phyloP scores from a whole-genome alignment of 257 asterid genomes.

The Avicennia marina region DNA sequence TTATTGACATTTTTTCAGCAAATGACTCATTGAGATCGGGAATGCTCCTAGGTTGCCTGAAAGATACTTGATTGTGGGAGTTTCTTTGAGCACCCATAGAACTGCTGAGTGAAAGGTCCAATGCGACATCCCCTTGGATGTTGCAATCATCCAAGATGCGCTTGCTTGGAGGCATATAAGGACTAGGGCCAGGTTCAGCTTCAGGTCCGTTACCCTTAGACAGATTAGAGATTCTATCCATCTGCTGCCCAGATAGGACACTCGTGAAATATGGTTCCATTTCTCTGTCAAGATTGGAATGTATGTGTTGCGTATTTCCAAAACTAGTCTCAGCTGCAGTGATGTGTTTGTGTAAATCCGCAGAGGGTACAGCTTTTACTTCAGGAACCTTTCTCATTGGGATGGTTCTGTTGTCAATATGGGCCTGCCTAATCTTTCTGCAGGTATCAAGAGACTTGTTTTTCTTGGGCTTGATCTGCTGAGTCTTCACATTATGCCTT shows the following conservation, averaged over 20 bases:
- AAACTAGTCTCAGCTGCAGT: slow-evolving; percentile 15
- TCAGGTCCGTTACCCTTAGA: slow-evolving; percentile 32
- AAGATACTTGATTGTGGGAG: slow-evolving; percentile 19
- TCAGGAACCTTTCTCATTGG: slow-evolving; percentile 14
- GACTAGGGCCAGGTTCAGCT: slow-evolving; percentile 24
- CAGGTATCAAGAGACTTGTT: slow-evolving; percentile 19
- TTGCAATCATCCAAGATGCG: slow-evolving; percentile 30
- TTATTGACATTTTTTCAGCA: slow-evolving; percentile 7
- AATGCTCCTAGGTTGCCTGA: slow-evolving; percentile 23
- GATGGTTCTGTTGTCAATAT: slow-evolving; percentile 18
- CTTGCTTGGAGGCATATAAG: slow-evolving; percentile 21
- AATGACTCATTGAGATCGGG: slow-evolving; percentile 47
- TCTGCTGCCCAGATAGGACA: slow-evolving; percentile 17
- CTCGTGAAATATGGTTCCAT: slow-evolving; percentile 13
- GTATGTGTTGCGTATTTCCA: slow-evolving; percentile 15
- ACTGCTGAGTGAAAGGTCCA: slow-evolving; percentile 58
- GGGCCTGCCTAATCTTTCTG: slow-evolving; percentile 24
- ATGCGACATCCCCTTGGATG: slow-evolving; percentile 25
- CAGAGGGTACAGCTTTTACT: slow-evolving; percentile 11
- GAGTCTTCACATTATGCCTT: slow-evolving; percentile 16
- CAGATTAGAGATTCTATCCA: slow-evolving; percentile 16
- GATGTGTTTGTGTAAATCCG: slow-evolving; percentile 15
- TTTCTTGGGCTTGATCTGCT: slow-evolving; percentile 26
- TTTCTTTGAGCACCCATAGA: slow-evolving; percentile 25
- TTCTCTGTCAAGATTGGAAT: slow-evolving; percentile 17